Conservation (phyloP, 2,329 filamentous ascomycete species). For the Lasiodiplodia sp. region DNA sequence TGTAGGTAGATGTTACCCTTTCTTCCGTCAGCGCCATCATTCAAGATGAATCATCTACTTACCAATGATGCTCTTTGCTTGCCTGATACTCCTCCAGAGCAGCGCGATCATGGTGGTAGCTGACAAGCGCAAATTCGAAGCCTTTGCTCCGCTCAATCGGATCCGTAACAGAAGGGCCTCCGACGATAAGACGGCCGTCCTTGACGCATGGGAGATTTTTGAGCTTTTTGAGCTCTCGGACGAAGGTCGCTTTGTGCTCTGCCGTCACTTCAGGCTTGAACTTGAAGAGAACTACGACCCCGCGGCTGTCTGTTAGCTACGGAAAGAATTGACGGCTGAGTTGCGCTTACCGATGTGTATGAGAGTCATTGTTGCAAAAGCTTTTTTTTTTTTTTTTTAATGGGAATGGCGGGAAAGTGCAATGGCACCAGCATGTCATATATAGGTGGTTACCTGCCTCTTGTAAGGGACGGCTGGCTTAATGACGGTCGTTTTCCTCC, state of each 20-base stretch:
- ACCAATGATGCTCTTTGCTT: conserved; percentile 61
- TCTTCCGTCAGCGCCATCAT: neutral
- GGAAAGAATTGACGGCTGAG: no score
- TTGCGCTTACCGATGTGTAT: conserved; percentile 2
- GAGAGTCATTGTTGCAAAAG: conserved; percentile 12
- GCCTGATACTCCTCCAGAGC: conserved; percentile 62
- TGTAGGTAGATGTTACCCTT: conserved; percentile 60
- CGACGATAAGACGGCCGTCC: conserved; percentile 58
- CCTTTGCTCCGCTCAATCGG: conserved; percentile 62
- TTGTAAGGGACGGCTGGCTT: neutral
- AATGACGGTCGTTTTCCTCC: conserved; percentile 12
- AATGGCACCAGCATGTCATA: neutral
- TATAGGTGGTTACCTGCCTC: no score
- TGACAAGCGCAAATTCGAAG: conserved; percentile 60
- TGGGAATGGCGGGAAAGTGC: neutral
- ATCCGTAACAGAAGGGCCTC: conserved; percentile 61
- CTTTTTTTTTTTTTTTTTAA: no score
- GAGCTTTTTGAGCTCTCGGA: conserved; percentile 58
- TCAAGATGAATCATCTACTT: conserved; percentile 19
- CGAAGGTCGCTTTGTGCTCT: conserved; percentile 55
- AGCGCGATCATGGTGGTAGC: conserved; percentile 56
- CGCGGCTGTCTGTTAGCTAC: neutral
- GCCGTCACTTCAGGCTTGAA: conserved; percentile 39
- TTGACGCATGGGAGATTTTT: conserved; percentile 59
- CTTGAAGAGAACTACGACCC: conserved; percentile 37